phyloP scores from a whole-genome alignment of 1,284 basidiomycete species.

The Fomitopsis pinicola region DNA sequence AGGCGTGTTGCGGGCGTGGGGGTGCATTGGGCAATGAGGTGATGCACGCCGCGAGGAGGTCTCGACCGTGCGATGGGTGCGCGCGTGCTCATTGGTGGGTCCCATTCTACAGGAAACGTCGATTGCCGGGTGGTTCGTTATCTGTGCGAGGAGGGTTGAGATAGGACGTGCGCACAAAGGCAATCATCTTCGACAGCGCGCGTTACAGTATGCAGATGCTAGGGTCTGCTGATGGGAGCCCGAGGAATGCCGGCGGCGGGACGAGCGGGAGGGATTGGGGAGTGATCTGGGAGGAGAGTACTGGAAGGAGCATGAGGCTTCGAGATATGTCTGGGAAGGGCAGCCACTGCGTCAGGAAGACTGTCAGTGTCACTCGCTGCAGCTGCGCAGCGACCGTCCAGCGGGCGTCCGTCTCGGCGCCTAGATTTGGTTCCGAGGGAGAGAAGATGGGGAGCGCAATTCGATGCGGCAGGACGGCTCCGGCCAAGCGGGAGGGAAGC shows the following conservation, averaged over 20 bases:
- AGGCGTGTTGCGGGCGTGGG: not conserved
- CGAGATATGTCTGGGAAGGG: not conserved
- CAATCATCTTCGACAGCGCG: not conserved
- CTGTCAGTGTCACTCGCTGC: not conserved
- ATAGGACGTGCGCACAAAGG: not conserved
- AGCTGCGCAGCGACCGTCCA: too few species aligned
- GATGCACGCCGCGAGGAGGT: not conserved
- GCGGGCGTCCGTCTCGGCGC: not conserved
- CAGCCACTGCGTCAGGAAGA: not conserved
- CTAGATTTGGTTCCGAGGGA: conserved; percentile 9
- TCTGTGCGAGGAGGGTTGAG: not conserved
- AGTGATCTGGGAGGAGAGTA: too few species aligned
- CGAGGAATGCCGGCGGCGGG: not conserved
- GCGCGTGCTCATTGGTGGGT: not conserved
- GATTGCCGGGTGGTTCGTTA: conserved; percentile 1
- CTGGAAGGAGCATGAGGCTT: not conserved
- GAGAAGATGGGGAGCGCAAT: conserved; percentile 1
- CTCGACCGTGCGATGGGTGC: not conserved
- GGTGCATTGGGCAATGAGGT: not conserved
- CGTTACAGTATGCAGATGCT: not conserved
- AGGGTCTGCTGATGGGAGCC: not conserved
- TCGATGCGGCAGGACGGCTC: not conserved
- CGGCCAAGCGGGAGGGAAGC: not conserved
- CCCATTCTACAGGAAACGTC: not conserved
- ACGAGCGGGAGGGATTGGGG: not conserved